Evolutionary conservation across 352 stramenopile genomes (phyloP).

Genomic region (Globisporangium ultimum): DNA sequence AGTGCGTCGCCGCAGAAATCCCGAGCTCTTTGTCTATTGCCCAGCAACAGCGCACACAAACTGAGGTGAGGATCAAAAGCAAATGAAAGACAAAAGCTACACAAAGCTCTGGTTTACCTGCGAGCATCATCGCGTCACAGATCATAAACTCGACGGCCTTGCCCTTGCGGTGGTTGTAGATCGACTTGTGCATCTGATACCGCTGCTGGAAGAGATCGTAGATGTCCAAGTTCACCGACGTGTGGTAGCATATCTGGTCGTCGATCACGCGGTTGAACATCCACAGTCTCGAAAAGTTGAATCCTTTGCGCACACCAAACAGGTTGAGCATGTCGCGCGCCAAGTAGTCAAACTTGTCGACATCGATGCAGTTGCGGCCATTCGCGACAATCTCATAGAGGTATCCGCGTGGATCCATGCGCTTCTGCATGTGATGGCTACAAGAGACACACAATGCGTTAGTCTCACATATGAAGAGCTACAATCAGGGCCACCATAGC

Average conservation of each 20-base stretch:
- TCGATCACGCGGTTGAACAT: conserved; percentile 85
- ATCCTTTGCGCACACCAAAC: conserved; percentile 75
- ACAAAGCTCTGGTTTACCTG: conserved; percentile 20
- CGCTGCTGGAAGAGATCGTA: conserved; percentile 90
- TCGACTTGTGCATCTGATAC: conserved; percentile 80
- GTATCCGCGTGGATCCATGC: conserved; percentile 60
- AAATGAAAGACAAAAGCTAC: conserved; percentile 1
- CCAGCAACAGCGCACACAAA: conserved; percentile 1
- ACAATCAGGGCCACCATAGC: too few species aligned
- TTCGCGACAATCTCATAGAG: conserved; percentile 92
- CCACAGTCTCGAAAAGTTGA: conserved; percentile 73
- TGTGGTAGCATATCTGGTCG: conserved; percentile 89
- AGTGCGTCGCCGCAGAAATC: conserved; percentile 63
- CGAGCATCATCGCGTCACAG: conserved; percentile 78
- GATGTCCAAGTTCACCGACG: conserved; percentile 82
- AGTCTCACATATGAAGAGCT: background rate
- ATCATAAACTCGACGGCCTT: conserved; percentile 91
- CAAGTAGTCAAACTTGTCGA: conserved; percentile 93
- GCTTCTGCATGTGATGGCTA: conserved; percentile 45
- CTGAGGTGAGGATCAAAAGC: too few species aligned
- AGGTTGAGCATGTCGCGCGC: conserved; percentile 85
- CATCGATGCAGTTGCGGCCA: conserved; percentile 88
- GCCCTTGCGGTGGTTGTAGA: conserved; percentile 88
- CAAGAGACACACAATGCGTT: conserved; percentile 6
- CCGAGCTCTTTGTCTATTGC: conserved; percentile 57